Evolutionary conservation across 2,329 filamentous ascomycete genomes (phyloP).

Genomic region (Fusarium sp.): DNA sequence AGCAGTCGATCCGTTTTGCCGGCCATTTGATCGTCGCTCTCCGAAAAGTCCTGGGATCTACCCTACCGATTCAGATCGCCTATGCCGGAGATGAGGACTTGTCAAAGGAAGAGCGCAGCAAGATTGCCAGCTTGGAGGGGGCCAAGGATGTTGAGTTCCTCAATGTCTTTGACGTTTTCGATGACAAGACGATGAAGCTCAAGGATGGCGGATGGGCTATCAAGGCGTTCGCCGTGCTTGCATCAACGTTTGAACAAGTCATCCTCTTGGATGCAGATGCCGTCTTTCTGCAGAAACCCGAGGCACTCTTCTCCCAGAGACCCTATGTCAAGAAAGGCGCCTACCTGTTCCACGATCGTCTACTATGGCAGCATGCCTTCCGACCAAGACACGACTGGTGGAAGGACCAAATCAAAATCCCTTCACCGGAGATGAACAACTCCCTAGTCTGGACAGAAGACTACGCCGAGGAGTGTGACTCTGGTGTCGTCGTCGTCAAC

Average conservation of each 20-base stretch:
- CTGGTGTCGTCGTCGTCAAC: conserved; percentile 55
- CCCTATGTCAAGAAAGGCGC: conserved; percentile 49
- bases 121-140: conserved; percentile 24
- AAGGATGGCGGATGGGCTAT: conserved; percentile 52
- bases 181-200: conserved; percentile 38
- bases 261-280: conserved; percentile 54
- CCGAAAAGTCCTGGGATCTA: conserved; percentile 40
- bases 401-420: conserved; percentile 50
- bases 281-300: conserved; percentile 53
- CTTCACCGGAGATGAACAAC: conserved; percentile 46
- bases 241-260: conserved; percentile 51
- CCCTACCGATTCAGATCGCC: conserved; percentile 50
- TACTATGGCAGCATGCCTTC: conserved; percentile 51
- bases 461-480: conserved; percentile 56
- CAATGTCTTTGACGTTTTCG: conserved; percentile 48
- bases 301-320: conserved; percentile 46
- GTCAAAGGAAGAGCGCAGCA: conserved; percentile 35
- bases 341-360: conserved; percentile 55
- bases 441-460: conserved; percentile 53
- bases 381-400: conserved; percentile 51
- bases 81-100: conserved; percentile 53
- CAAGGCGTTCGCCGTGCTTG: conserved; percentile 54
- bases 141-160: conserved; percentile 44
- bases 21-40: conserved; percentile 50
- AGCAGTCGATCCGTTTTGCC: conserved; percentile 45